A percentile compares a stretch with the other conserved stretches of the same genome.
These are phyloP conservation scores for Delphinella strobiligena DNA, from an alignment of 2,329 filamentous ascomycete species.

Conservation along the genomic window DNA sequence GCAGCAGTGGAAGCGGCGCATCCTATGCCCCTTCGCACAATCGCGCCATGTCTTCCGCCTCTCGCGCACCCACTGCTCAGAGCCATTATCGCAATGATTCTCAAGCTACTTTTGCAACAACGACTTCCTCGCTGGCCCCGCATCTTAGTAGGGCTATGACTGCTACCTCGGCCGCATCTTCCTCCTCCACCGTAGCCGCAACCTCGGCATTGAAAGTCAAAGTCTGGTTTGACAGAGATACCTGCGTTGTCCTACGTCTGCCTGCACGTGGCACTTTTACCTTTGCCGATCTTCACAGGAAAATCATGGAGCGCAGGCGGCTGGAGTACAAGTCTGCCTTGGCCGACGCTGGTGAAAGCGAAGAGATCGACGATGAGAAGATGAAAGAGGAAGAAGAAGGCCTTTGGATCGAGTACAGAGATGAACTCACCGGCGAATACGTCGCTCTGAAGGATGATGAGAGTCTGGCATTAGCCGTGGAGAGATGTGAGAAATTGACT, in stretches of 20 bases:
- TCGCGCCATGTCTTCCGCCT: conserved; percentile 11
- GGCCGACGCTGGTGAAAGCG: neutral
- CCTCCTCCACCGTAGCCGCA: conserved; percentile 3
- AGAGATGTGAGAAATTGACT: conserved; percentile 77
- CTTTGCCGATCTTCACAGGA: conserved; percentile 67
- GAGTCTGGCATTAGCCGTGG: conserved; percentile 68
- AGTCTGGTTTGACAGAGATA: conserved; percentile 74
- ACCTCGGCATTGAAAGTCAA: conserved; percentile 65
- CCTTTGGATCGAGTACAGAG: conserved; percentile 72
- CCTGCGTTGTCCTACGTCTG: conserved; percentile 83
- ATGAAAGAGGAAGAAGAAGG: conserved; percentile 22
- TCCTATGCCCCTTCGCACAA: conserved; percentile 12
- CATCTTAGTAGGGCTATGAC: conserved; percentile 5
- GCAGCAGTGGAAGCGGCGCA: too few species aligned
- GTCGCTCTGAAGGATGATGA: conserved; percentile 65
- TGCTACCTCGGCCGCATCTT: conserved; percentile 10
- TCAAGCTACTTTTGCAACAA: conserved; percentile 12
- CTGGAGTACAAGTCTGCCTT: conserved; percentile 35
- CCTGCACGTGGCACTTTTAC: conserved; percentile 56
- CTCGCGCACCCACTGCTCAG: conserved; percentile 10
- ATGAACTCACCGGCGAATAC: conserved; percentile 66
- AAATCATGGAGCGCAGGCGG: conserved; percentile 74
- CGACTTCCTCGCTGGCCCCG: conserved; percentile 10
- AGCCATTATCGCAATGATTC: conserved; percentile 17
- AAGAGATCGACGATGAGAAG: conserved; percentile 38